Evolutionary conservation across 306 rosid species (phyloP), one percentile per base, ranked within the genome.

Genomic region (Casuarina equisetifolia): DNA sequence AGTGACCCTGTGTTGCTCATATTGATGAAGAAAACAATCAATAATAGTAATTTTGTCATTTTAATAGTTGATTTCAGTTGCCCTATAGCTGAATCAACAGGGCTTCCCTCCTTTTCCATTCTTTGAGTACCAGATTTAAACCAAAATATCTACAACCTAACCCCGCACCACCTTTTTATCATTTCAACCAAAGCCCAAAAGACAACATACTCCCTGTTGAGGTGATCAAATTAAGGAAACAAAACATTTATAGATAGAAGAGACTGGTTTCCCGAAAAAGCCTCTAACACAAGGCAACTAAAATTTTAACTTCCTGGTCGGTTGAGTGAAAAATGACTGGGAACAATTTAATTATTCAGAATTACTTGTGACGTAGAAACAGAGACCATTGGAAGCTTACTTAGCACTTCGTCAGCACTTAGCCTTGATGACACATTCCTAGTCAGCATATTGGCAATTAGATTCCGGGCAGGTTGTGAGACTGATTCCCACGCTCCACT

Each of bases 401-500:
- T 78, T 9, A 96, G 87, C 61, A 92, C 98, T 92, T 92, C 96
- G 13, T 92, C 99, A 64, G 97, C 99, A 12, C 98, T 88, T 84
- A 92, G 88, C 89, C 99, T 87, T 17, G 91, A 81, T n/a, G 91
- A 90, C 74, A 84, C 88, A 86, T 96, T 97, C 86, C 99, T 92
- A 25, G 96, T 87, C 78, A 96, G 89, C 98, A 96, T 96, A 85
- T 94, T 85, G 71, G 91, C 98, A 75, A 96, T 61, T 74, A 96
- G 99, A 83, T 96, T 96, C 6, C 88, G 86, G 6, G 97, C 99
- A 72, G 91, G 99, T 83, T 87, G 93, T 35, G 99, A 96, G 69
- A 92, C 84, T 0, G 88, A 85, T 55, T 87, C 93, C 98, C 99
- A 96, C 76, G 80, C 72, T 74, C 96, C 94, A 1, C 84, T 57